Evolutionary conservation across 192 early-diverging fungal genomes (phyloP).

Genomic region (Ramicandelaber brevisporus): DNA sequence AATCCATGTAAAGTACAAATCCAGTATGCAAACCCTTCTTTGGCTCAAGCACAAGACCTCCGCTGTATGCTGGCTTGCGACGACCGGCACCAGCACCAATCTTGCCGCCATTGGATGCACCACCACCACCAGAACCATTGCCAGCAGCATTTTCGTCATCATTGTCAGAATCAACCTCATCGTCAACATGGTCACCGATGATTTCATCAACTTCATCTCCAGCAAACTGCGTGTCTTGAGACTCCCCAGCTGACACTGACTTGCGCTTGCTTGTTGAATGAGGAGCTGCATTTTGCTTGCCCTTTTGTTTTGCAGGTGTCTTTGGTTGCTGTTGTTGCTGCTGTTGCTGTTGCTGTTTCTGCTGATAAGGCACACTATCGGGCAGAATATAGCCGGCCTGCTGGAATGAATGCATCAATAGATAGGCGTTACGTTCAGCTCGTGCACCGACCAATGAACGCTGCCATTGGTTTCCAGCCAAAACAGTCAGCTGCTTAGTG

Average conservation of each 20-base stretch:
- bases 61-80: conserved; percentile 78
- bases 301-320: background rate
- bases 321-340: background rate
- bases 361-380: conserved; percentile 27
- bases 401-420: conserved; percentile 92
- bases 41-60: conserved; percentile 92
- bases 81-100: no score
- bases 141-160: conserved; percentile 6
- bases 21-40: conserved; percentile 93
- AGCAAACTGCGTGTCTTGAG: no score
- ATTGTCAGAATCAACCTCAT: conserved; percentile 4
- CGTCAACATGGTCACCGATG: conserved; percentile 4
- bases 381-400: conserved; percentile 75
- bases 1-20: conserved; percentile 85
- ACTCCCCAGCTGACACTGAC: no score
- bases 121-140: conserved; percentile 3
- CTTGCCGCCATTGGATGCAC: conserved; percentile 4
- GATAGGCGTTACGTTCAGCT: conserved; percentile 84
- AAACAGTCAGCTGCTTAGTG: conserved; percentile 69
- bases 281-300: conserved; percentile 2
- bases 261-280: no score
- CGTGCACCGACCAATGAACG: conserved; percentile 69
- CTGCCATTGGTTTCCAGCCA: conserved; percentile 91
- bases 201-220: conserved; percentile 8
- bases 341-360: background rate